Evolutionary conservation across 805 yeast species (phyloP).

Genomic region (Hanseniaspora valbyensis): DNA sequence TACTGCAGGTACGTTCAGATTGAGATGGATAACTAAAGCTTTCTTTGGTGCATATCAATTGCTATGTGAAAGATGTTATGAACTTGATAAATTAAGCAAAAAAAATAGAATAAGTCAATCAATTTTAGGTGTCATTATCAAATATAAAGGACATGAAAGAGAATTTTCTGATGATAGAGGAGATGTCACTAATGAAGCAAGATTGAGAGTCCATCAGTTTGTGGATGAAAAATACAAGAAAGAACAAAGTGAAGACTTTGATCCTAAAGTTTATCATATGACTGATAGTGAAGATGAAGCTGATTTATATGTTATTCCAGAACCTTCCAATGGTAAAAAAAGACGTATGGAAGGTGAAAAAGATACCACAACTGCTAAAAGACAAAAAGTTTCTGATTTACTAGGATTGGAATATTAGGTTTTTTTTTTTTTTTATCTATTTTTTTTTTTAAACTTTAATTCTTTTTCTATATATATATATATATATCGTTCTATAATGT

Average conservation of each 20-base stretch:
- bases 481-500: background rate
- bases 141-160: constrained; percentile 60
- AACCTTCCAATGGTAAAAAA: constrained; percentile 17
- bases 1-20: constrained; percentile 72
- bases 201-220: constrained; percentile 11
- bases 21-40: constrained; percentile 68
- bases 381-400: constrained; percentile 16
- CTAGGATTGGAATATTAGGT: constrained; percentile 4
- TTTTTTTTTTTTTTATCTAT: no score
- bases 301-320: constrained; percentile 19
- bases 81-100: constrained; percentile 52
- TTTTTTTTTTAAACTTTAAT: no score
- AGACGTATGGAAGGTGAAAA: constrained; percentile 17
- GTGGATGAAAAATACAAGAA: constrained; percentile 12
- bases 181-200: constrained; percentile 51
- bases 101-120: constrained; percentile 59
- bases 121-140: constrained; percentile 68
- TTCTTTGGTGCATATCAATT: constrained; percentile 82
- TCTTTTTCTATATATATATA: background rate
- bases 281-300: constrained; percentile 20
- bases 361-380: background rate
- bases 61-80: constrained; percentile 63
- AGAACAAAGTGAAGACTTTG: constrained; percentile 26
- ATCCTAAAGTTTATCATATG: constrained; percentile 24
- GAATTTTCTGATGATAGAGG: constrained; percentile 68